Evolutionary conservation across 2,329 filamentous ascomycete genomes (phyloP), one percentile per base, ranked within the genome.

Genomic region (Alternaria burnsii): DNA sequence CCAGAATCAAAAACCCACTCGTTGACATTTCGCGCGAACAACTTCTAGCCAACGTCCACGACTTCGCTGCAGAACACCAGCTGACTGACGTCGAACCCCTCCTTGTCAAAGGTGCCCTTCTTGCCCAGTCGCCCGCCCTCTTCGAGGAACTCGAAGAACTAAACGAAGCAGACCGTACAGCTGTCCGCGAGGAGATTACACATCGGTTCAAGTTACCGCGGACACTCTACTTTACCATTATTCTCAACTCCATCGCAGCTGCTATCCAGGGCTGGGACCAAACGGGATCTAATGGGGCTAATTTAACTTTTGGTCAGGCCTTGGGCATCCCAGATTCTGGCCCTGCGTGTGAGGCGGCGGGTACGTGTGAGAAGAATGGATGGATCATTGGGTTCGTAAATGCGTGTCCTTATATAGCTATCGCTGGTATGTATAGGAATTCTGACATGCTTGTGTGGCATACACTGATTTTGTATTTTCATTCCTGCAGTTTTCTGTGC

Each of bases 261-360:
- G 88, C 88, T n/a, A 88, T 91, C 28, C 78, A 82, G 34, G 87
- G 88, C 20, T 90, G 88, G 88, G 88, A 90, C 68, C 87, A 89
- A 74, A 89, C 87, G 6, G 71, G 69, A 5, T 72, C 70, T n/a
- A 73, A 76, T 53, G 77, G 76, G 38, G 87, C 88, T 38, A 89
- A 87, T 63, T 79, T 89, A 63, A 84, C 84, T 55, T 89, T 89
- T 65, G 87, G 87, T 0, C 60, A 74, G 0, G 65, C 69, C 0
- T 70, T 76, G 34, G 70, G 72, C 30, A 75, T 77, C 22, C 69
- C 73, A 4, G 73, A 76, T 42, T 56, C 63, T 26, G 72, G 71
- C 0, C 32, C 54, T 1, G 59, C 51, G 41, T 76, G 72, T 46
- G 61, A 62, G 36, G 67, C 65, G 2, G 71, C 60, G 6, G 67